Conservation (phyloP, 1,284 basidiomycete species). For the Ceratorhiza oryzae-sativae region DNA sequence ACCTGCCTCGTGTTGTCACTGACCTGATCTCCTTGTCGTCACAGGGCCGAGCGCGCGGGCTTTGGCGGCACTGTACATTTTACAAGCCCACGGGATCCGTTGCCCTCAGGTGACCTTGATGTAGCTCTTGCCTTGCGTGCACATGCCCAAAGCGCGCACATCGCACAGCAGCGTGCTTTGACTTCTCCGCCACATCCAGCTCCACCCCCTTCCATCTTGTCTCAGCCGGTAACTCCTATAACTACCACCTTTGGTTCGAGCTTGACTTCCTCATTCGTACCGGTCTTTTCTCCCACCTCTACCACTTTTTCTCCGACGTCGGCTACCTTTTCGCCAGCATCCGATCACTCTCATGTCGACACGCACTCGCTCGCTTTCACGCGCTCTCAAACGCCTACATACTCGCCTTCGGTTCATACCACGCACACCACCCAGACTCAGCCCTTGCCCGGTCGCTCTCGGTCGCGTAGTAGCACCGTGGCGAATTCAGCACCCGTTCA, state of each 20-base stretch:
- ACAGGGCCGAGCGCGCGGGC: slow-evolving; percentile 32
- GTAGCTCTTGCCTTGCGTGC: slow-evolving; percentile 32
- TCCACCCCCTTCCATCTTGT: slow-evolving; percentile 8
- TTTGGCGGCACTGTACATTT: slow-evolving; percentile 33
- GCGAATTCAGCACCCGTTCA: slow-evolving; percentile 34
- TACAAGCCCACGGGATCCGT: slow-evolving; percentile 21
- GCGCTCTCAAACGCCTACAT: slow-evolving; percentile 33
- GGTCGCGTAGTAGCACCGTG: slow-evolving; percentile 17
- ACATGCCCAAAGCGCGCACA: slow-evolving; percentile 23
- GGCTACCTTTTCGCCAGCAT: neutral
- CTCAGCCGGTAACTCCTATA: slow-evolving; percentile 25
- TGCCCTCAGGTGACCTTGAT: slow-evolving; percentile 30
- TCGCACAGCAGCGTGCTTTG: slow-evolving; percentile 4
- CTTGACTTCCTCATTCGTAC: slow-evolving; percentile 19
- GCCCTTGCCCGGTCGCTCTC: slow-evolving; percentile 11
- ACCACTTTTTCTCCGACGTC: slow-evolving; percentile 28
- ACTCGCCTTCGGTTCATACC: slow-evolving; percentile 27
- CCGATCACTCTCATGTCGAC: slow-evolving; percentile 18
- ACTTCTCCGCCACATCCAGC: slow-evolving; percentile 22
- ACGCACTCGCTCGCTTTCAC: slow-evolving; percentile 21
- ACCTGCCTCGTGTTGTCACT: slow-evolving; percentile 10
- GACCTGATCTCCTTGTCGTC: neutral
- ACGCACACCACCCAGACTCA: slow-evolving; percentile 18
- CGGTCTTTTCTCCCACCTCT: slow-evolving; percentile 14
- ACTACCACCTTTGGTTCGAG: slow-evolving; percentile 26